Base-by-base conservation (phyloP, 2,329 filamentous ascomycete genomes). In the Colletotrichum acutatum region DNA sequence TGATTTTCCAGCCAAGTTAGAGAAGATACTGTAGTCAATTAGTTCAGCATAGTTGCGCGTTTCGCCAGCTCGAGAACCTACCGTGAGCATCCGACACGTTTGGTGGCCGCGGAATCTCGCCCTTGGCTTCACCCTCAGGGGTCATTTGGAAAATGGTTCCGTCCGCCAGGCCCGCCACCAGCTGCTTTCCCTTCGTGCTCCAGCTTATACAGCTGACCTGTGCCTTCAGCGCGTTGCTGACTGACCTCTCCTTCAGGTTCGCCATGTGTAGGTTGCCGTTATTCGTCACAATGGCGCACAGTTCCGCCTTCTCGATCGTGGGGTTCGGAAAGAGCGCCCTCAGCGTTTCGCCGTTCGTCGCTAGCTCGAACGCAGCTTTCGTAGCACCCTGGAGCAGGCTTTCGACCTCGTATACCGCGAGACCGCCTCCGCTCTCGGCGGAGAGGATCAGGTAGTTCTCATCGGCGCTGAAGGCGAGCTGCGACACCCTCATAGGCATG, bases 181-280 rank as follows among this genome's bases (percentile, higher is more conserved):
- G 86, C 80, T 98, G 96, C 81, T 98, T 99, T 59, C 97, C 97
- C 80, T 92, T 94, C 74, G 91, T 93, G 81, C 97, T 99, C 97
- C 97, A 99, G 68, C 94, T 92, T 6, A 94, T 89, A 78, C 93
- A 97, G 79, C 92, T 95, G 32, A 97, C 95, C 60, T 93, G 92
- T 32, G 89, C 86, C 78, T 92, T 94, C 75, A 97, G 85, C 0
- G 78, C 85, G 75, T 84, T 88, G 42, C 94, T 94, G 75, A 90
- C 90, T 24, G 86, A 86, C 61, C 89, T 87, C 49, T 92, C 89
- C 78, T 93, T 92, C 72, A 99, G 82, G 80, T 98, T 94, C 8
- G 94, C 94, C 82, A 99, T 91, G 80, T 95, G 85, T 22, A 99
- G 87, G 77, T 96, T 94, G 16, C 97, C 97, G 71, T 92, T 91